A percentile compares a stretch with the other conserved stretches of the same genome.
These are phyloP conservation scores for Daldinia decipiens DNA, from an alignment of 495 filamentous ascomycete species.

Conservation along the genomic window DNA sequence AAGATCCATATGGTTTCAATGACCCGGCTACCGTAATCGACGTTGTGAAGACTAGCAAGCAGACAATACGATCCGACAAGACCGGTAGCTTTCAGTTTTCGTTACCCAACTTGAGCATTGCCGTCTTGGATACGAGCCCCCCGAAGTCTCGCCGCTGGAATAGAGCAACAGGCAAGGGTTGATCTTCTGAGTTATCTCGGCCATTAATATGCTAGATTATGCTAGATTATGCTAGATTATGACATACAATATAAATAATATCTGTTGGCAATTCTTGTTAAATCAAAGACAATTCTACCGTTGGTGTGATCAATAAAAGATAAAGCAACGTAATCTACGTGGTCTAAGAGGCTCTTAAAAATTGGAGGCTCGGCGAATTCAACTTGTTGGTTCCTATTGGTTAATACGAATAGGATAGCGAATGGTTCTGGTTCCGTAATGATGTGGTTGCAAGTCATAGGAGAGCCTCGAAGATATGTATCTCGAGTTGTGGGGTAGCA, in stretches of 20 bases:
- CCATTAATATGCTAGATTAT: background rate
- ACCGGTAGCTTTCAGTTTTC: slow-evolving; percentile 60
- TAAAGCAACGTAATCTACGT: background rate
- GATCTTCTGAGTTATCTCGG: background rate
- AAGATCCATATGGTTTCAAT: slow-evolving; percentile 54
- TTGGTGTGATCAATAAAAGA: background rate
- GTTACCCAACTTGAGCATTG: slow-evolving; percentile 63
- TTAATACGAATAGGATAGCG: background rate
- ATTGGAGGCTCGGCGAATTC: background rate
- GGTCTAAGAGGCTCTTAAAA: background rate
- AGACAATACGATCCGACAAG: slow-evolving; percentile 55
- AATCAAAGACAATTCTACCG: background rate
- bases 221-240: background rate
- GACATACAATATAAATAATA: slow-evolving; percentile 4
- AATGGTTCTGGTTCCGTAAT: background rate
- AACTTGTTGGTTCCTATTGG: background rate
- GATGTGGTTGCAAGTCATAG: slow-evolving; percentile 3
- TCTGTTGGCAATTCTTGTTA: background rate
- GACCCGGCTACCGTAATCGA: slow-evolving; percentile 50
- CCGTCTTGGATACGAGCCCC: slow-evolving; percentile 55
- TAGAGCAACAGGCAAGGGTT: background rate
- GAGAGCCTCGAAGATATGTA: background rate
- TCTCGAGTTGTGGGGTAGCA: slow-evolving; percentile 5
- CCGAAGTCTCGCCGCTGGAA: slow-evolving; percentile 13
- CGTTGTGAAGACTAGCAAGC: slow-evolving; percentile 55